Conservation (phyloP, 1,139 yeast genomes). For the Kodamaea arcana region DNA sequence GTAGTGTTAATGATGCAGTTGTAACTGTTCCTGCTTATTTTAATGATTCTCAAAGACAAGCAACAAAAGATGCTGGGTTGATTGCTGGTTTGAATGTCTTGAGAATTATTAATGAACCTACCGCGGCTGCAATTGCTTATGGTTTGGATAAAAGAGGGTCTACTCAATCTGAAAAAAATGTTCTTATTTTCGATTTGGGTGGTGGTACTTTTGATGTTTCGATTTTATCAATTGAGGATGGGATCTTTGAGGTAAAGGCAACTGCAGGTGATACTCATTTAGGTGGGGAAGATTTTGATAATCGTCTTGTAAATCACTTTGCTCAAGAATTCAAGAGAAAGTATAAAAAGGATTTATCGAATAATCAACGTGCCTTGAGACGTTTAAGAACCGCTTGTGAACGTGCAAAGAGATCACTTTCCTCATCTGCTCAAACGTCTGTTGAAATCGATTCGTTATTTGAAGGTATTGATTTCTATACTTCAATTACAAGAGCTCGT, state of each 20-base stretch:
- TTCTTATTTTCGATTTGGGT: constrained; percentile 47
- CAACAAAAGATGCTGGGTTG: constrained; percentile 48
- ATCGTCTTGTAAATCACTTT: constrained; percentile 75
- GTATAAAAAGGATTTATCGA: constrained; percentile 69
- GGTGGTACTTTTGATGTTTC: constrained; percentile 51
- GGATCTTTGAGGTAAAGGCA: constrained; percentile 22
- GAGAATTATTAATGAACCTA: constrained; percentile 49
- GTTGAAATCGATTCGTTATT: constrained; percentile 80
- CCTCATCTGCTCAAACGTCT: constrained; percentile 82
- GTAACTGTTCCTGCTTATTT: constrained; percentile 50
- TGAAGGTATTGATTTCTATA: constrained; percentile 79
- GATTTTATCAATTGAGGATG: constrained; percentile 19
- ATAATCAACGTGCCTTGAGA: constrained; percentile 79
- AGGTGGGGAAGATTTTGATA: constrained; percentile 60
- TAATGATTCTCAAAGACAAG: constrained; percentile 50
- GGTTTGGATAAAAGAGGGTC: constrained; percentile 39
- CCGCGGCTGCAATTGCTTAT: constrained; percentile 50
- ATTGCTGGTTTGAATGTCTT: constrained; percentile 48
- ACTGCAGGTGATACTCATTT: constrained; percentile 26
- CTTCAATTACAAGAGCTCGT: constrained; percentile 85
- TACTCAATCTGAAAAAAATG: constrained; percentile 18
- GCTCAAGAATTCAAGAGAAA: constrained; percentile 82
- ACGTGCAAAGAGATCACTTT: constrained; percentile 87
- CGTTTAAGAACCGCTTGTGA: constrained; percentile 90
- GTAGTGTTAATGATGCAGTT: constrained; percentile 42